Base-by-base conservation (phyloP, 192 early-diverging fungal species). In the Coemansia asiatica region DNA sequence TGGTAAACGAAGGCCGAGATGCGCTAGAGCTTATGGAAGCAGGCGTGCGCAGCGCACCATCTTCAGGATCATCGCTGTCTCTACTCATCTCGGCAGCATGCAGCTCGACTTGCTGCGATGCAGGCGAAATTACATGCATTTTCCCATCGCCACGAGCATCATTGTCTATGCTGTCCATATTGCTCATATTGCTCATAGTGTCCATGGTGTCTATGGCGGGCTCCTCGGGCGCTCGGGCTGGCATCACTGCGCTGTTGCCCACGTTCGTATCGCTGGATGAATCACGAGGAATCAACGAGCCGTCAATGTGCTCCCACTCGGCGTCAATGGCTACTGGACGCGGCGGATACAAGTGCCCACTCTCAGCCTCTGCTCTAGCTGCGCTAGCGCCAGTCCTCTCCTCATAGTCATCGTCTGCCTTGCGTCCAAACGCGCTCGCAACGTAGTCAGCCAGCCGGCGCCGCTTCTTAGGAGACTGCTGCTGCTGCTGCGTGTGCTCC, bases 291-390 rank as follows among this genome's bases (percentile, higher is more conserved):
- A 62, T 50, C 4, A 16, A 10, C 26, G 44, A 27, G n/a, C 64
- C 40, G 27, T 80, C 72, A 7, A 81, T 59, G 10, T 56, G 53
- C 64, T 72, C 72, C 78, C 78, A 81, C 8, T 57, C 69, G 5
- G 63, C 59, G 25, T 81, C 78, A 29, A 81, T 74, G n/a, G 78
- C 63, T 31, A 36, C 13, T 1, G 69, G 72, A 21, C 60, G 69
- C n/a, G 78, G 78, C 22, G 78, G 78, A 56, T 75, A 81, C 26
- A 56, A 56, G 54, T 51, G 49, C 0, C 19, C 13, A n/a, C 40
- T 13, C 18, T 25, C 36, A 46, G 61, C 28, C 23, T 21, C 56
- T 9, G 31, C 27, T 8, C 18, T 29, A n/a, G 23, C 19, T 22
- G 28, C 19, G 9, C 35, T 40, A 26, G 13, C 25, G 53, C 15